A percentile compares a stretch with the other conserved stretches of the same genome.
Conservation (phyloP, 2,329 filamentous ascomycete genomes). For the Magnaporthiopsis rhizophila region DNA sequence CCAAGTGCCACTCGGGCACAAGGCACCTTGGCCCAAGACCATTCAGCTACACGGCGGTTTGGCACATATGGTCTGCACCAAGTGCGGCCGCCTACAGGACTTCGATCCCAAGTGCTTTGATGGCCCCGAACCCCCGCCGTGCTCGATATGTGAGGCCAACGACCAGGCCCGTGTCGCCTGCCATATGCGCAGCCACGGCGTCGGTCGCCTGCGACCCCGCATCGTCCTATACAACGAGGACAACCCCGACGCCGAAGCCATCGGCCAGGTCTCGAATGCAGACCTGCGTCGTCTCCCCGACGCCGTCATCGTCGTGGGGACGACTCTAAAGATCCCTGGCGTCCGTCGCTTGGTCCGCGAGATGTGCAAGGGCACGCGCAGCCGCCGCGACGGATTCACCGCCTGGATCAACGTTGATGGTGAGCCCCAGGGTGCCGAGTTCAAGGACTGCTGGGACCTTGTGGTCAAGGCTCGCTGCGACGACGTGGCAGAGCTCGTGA, state of each 20-base stretch:
- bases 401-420: conserved; percentile 92
- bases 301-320: conserved; percentile 89
- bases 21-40: conserved; percentile 87
- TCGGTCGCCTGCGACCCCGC: conserved; percentile 79
- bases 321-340: conserved; percentile 89
- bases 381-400: conserved; percentile 73
- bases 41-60: conserved; percentile 91
- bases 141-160: conserved; percentile 62
- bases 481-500: conserved; percentile 68
- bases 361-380: conserved; percentile 79
- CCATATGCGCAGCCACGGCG: conserved; percentile 86
- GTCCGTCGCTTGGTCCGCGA: conserved; percentile 84
- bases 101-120: conserved; percentile 77
- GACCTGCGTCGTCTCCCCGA: conserved; percentile 83
- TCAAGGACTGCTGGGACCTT: conserved; percentile 90
- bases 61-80: conserved; percentile 94
- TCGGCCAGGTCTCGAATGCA: conserved; percentile 79
- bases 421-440: conserved; percentile 72
- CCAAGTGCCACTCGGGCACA: conserved; percentile 68
- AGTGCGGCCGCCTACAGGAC: conserved; percentile 69
- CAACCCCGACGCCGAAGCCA: conserved; percentile 93
- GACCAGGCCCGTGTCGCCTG: conserved; percentile 70
- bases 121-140: conserved; percentile 75
- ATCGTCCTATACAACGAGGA: conserved; percentile 98
- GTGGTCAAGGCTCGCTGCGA: conserved; percentile 84